Percentiles rank a stretch among this genome's conserved stretches.
phyloP scores from a whole-genome alignment of 129 eudicot genomes.

The Arctium minus region DNA sequence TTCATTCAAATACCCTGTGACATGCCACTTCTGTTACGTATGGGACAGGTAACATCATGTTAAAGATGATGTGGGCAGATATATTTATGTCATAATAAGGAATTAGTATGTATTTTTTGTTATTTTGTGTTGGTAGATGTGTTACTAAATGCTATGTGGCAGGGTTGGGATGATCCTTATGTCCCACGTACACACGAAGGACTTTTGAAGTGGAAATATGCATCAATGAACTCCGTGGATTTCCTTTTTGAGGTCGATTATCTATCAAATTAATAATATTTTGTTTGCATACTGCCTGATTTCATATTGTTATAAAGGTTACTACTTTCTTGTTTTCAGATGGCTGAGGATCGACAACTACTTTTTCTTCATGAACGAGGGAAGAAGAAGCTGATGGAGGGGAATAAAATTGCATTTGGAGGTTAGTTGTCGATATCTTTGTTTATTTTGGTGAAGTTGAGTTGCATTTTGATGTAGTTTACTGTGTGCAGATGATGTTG shows the following conservation, averaged over 20 bases:
- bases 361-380: slow-evolving; percentile 86
- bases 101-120: not conserved
- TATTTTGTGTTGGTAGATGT: not conserved
- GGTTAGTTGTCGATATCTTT: slow-evolving; percentile 43
- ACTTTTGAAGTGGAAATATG: slow-evolving; percentile 96
- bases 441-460: not conserved
- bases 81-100: not conserved
- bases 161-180: slow-evolving; percentile 99
- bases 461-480: slow-evolving; percentile 8
- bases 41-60: not conserved
- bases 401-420: slow-evolving; percentile 61
- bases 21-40: not conserved
- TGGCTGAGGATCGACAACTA: slow-evolving; percentile 62
- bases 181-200: slow-evolving; percentile 99
- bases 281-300: not conserved
- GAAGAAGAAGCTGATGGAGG: slow-evolving; percentile 87
- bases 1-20: not conserved
- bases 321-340: slow-evolving; percentile 31
- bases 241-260: slow-evolving; percentile 82
- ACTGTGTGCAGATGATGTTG: slow-evolving; percentile 60
- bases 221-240: slow-evolving; percentile 94
- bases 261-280: not conserved
- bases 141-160: slow-evolving; percentile 13
- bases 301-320: not conserved
- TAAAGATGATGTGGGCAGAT: not conserved